phyloP scores from a whole-genome alignment of 306 rosid genomes.

The Myrica gale region DNA sequence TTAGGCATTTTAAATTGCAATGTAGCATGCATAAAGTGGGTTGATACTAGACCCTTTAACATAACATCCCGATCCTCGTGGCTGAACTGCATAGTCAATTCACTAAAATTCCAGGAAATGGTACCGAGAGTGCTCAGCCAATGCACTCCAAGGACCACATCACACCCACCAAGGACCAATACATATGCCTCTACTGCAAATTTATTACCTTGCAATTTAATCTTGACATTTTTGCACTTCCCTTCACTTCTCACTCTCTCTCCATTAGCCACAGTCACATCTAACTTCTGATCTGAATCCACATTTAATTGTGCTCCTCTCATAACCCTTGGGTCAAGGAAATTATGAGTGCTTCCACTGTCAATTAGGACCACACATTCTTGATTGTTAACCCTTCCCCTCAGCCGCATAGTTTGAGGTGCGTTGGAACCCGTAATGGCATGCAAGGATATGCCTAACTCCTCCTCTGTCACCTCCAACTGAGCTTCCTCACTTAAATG shows the following conservation, averaged over 20 bases:
- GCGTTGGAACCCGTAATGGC: no score
- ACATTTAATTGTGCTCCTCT: neutral
- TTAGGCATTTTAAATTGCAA: no score
- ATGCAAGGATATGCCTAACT: no score
- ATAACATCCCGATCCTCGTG: neutral
- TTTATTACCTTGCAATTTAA: no score
- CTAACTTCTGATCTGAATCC: neutral
- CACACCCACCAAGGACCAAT: neutral
- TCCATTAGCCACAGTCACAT: neutral
- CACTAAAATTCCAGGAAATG: neutral
- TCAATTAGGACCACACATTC: no score
- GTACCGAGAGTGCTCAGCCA: neutral
- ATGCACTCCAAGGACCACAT: neutral
- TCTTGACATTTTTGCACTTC: neutral
- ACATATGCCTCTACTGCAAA: neutral
- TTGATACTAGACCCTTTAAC: neutral
- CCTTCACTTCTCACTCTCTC: neutral
- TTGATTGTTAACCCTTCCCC: fast-evolving
- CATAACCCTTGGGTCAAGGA: no score
- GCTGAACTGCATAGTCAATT: neutral
- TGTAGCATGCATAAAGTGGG: no score
- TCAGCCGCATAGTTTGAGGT: no score
- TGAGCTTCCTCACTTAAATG: no score
- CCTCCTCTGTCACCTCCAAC: no score
- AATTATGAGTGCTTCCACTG: neutral